phyloP scores from a whole-genome alignment of 345 rosid species.

The Rubroshorea leprosula region DNA sequence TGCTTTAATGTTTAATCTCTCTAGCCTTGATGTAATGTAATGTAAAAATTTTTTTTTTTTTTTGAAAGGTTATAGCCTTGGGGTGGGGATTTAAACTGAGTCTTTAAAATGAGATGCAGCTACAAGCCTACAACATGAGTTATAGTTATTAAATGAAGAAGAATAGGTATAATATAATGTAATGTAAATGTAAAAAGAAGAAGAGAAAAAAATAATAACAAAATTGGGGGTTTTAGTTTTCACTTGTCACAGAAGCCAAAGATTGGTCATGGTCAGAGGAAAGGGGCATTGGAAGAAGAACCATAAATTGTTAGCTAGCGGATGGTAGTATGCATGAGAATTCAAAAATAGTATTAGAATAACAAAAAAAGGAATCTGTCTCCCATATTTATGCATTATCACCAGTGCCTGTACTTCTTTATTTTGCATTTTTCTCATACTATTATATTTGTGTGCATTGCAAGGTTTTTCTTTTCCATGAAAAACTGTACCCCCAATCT shows the following conservation, averaged over 20 bases:
- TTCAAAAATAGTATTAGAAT: not conserved
- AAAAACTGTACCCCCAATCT: slow-evolving; percentile 17
- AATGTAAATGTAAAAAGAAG: not conserved
- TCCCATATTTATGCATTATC: no score
- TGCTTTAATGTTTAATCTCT: no score
- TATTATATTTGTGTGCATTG: no score
- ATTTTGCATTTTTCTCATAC: not conserved
- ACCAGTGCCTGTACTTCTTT: no score
- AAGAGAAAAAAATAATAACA: not conserved
- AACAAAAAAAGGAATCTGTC: slow-evolving; percentile 2
- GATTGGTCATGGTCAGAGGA: slow-evolving; percentile 31
- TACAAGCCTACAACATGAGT: no score
- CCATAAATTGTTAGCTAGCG: slow-evolving; percentile 16
- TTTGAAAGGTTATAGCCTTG: no score
- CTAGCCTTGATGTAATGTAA: no score
- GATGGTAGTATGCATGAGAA: not conserved
- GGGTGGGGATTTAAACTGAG: no score
- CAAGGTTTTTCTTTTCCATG: not conserved
- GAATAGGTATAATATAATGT: not conserved
- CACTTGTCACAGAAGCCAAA: slow-evolving; percentile 30
- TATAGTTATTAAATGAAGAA: no score
- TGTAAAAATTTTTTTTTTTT: no score
- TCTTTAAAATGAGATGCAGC: no score
- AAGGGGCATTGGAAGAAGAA: slow-evolving; percentile 36
- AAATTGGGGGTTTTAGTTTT: not conserved